These are phyloP conservation scores for Phytopythium vexans DNA, from an alignment of 352 stramenopile species.

Conservation along the genomic window DNA sequence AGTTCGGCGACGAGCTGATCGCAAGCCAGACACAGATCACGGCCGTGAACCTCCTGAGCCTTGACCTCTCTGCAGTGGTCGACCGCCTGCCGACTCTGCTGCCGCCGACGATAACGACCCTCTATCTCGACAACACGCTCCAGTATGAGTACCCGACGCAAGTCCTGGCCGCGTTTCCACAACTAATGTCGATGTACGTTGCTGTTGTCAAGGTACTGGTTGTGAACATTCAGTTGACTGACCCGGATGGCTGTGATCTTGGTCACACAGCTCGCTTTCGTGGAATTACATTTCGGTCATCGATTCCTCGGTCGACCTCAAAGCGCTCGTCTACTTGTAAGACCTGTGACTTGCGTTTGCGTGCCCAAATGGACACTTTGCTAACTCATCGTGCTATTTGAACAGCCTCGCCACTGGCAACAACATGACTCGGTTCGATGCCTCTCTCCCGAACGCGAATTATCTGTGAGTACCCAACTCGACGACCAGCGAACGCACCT, in stretches of 20 bases:
- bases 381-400: neutral
- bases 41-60: slow-evolving; percentile 11
- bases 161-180: slow-evolving; percentile 10
- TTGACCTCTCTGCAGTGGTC: slow-evolving; percentile 19
- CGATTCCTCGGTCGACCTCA: slow-evolving; percentile 15
- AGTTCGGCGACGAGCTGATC: slow-evolving; percentile 17
- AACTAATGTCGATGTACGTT: slow-evolving; percentile 17
- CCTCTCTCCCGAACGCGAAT: slow-evolving; percentile 14
- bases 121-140: slow-evolving; percentile 24
- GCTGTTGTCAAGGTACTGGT: neutral
- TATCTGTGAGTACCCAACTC: slow-evolving; percentile 14
- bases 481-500: neutral
- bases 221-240: neutral
- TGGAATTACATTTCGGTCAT: slow-evolving; percentile 18
- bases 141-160: slow-evolving; percentile 16
- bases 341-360: neutral
- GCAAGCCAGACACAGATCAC: slow-evolving; percentile 15
- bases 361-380: neutral
- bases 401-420: slow-evolving; percentile 9
- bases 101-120: slow-evolving; percentile 11
- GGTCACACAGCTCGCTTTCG: slow-evolving; percentile 9
- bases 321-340: slow-evolving; percentile 13
- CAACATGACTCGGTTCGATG: slow-evolving; percentile 17
- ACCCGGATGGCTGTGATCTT: neutral
- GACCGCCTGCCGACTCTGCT: slow-evolving; percentile 16